Evolutionary conservation across 106 monocot species (phyloP), one percentile per base, ranked within the genome.

Genomic region (Dendrobium huoshanense): DNA sequence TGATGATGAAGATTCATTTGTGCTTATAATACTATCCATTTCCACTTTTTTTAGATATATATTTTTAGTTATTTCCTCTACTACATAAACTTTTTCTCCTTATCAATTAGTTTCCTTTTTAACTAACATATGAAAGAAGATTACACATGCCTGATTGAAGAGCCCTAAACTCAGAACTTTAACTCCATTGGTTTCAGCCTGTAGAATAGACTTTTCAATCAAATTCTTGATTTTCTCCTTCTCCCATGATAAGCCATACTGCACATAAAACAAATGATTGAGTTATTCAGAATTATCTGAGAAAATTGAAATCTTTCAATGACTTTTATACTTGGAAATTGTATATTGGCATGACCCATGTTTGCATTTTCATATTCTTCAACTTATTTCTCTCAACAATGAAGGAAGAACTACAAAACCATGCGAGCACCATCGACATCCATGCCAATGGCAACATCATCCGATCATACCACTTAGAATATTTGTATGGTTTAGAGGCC

Each of bases 341-440:
- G 65, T 84, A 91, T 91, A 89, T 89, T 8, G 93, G 87, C 58
- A 91, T 91, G 15, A 81, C 91, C 93, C 93, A 93, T 77, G 91
- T 89, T 75, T 91, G 91, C 87, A 93, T 90, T 64, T 85, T 87
- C 55, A 91, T 73, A n/a, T 89, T 82, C 54, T 89, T 84, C 80
- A 93, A 58, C 49, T 44, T 85, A 79, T 89, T 93, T 59, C 91
- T 93, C 73, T 93, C 93, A 20, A 89, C 82, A 64, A 87, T 86
- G 79, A 93, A 93, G 78, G 85, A 81, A 17, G 88, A 85, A 13
- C 88, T 88, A 45, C 79, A 91, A 4, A 84, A 64, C 85, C 85
- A 91, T 49, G 91, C 79, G 41, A 91, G 10, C 4, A 87, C 22
- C 85, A 89, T 84, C 2, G 85, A 91, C 43, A 90, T 11, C 80